Percentiles rank a stretch among this genome's conserved stretches.
Conservation (phyloP, 208 protist species). For the Crithidia acanthocephali region DNA sequence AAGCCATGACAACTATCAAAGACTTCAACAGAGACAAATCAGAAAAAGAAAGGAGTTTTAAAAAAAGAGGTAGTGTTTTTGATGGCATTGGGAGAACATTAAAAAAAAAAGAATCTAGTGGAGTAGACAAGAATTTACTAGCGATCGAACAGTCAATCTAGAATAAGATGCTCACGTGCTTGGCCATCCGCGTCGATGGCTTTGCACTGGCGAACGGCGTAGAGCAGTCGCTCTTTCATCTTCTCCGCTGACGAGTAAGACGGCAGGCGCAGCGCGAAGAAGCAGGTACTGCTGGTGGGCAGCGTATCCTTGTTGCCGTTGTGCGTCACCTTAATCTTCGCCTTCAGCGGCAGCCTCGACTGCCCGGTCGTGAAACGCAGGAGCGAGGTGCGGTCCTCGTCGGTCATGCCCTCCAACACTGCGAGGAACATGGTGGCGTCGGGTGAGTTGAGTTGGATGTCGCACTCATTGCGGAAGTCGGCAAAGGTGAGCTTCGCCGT, state of each 20-base stretch:
- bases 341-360: constrained; percentile 82
- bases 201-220: constrained; percentile 95
- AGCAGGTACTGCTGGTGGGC: constrained; percentile 94
- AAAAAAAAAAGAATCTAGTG: background rate
- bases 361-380: constrained; percentile 91
- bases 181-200: constrained; percentile 95
- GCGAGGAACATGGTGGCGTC: constrained; percentile 73
- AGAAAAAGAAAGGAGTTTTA: background rate
- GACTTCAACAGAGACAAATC: background rate
- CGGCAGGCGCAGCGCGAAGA: constrained; percentile 94
- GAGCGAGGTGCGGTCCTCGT: constrained; percentile 84
- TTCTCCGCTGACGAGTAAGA: constrained; percentile 82
- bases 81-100: too few species aligned
- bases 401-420: constrained; percentile 80
- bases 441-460: constrained; percentile 60
- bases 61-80: too few species aligned
- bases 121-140: background rate
- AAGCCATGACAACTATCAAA: background rate
- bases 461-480: constrained; percentile 75
- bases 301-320: constrained; percentile 76
- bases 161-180: constrained; percentile 74
- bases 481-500: constrained; percentile 79
- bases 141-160: constrained; percentile 18
- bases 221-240: constrained; percentile 95
- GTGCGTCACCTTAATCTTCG: constrained; percentile 87